A percentile compares a stretch with the other conserved stretches of the same genome.
These are phyloP conservation scores for Dactylellina leptospora DNA, from an alignment of 2,329 filamentous ascomycete genomes.

Conservation along the genomic window DNA sequence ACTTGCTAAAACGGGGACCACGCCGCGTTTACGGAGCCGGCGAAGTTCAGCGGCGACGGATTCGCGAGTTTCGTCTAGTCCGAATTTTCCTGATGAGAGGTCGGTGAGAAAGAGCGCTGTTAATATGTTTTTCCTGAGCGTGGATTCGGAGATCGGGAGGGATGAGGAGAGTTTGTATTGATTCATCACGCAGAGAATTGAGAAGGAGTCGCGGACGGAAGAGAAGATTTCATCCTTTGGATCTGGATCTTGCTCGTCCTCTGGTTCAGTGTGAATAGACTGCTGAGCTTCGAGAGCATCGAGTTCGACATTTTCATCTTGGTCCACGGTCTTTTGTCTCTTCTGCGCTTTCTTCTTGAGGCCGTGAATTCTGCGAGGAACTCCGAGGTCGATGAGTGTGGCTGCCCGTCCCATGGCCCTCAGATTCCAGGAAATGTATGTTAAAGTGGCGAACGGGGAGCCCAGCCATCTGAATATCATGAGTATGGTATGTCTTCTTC, in stretches of 20 bases:
- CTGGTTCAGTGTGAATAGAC: neutral
- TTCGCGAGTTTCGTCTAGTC: constrained; percentile 59
- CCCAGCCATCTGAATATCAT: constrained; percentile 57
- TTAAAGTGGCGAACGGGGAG: constrained; percentile 57
- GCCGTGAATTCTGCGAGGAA: constrained; percentile 11
- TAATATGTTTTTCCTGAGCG: constrained; percentile 52
- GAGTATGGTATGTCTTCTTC: constrained; percentile 51
- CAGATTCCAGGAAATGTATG: constrained; percentile 59
- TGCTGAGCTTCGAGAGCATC: neutral
- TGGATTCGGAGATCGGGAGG: constrained; percentile 36
- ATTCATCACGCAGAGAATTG: constrained; percentile 63
- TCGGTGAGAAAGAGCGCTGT: constrained; percentile 55
- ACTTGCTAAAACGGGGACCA: constrained; percentile 60
- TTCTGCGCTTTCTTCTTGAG: constrained; percentile 8
- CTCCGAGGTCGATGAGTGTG: constrained; percentile 57
- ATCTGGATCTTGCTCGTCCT: constrained; percentile 12
- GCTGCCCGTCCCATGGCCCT: constrained; percentile 58
- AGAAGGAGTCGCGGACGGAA: constrained; percentile 61
- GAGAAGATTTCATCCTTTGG: constrained; percentile 32
- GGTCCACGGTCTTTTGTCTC: constrained; percentile 5
- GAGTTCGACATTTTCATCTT: constrained; percentile 14
- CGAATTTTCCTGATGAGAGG: constrained; percentile 17
- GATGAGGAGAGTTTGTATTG: constrained; percentile 60
- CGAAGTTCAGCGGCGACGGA: constrained; percentile 61
- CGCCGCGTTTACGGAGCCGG: constrained; percentile 61